phyloP scores from a whole-genome alignment of 305 asterid genomes.

The Andrographis paniculata region DNA sequence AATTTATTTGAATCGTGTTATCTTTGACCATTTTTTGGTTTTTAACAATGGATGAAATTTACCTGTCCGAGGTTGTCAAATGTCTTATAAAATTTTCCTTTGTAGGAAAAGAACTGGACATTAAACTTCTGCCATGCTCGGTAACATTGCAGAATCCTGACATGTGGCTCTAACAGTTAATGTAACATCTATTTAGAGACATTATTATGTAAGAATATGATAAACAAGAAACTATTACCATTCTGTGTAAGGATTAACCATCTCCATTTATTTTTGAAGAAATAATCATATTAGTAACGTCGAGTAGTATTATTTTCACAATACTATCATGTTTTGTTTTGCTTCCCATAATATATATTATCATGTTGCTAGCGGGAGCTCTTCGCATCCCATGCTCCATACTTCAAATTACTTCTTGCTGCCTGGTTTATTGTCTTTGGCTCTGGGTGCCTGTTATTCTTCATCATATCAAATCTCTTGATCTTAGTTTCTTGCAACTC shows the following conservation, averaged over 20 bases:
- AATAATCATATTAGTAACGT: slow-evolving; percentile 1
- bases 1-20: background rate
- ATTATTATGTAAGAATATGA: no score
- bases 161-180: background rate
- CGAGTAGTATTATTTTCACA: background rate
- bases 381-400: no score
- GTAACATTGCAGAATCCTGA: background rate
- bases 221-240: no score
- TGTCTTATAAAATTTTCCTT: background rate
- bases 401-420: no score
- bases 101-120: background rate
- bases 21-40: background rate
- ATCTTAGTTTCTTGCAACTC: slow-evolving; percentile 7
- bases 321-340: background rate
- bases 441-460: no score
- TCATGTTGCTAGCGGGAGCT: background rate
- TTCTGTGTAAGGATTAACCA: no score
- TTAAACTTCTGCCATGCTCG: background rate
- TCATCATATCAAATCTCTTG: background rate
- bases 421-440: no score
- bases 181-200: no score
- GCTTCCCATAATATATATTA: no score
- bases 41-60: no score
- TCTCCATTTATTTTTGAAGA: slow-evolving; percentile 5
- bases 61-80: background rate